phyloP scores from a whole-genome alignment of 257 asterid species.

The Cordia subcordata region DNA sequence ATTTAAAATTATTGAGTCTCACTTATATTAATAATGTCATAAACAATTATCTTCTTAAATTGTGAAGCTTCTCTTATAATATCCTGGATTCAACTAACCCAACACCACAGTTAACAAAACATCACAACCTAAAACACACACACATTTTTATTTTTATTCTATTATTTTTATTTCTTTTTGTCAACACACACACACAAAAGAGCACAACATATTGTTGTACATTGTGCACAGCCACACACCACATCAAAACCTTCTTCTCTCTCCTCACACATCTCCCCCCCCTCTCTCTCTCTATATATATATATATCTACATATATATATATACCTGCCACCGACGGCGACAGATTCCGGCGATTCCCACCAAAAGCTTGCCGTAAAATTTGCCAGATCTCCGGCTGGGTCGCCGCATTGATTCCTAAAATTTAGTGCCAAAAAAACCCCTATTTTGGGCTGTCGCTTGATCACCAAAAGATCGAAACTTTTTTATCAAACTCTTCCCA shows the following conservation, averaged over 20 bases:
- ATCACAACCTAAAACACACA: too few relatives aligned
- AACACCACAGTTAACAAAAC: not conserved
- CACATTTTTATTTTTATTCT: too few relatives aligned
- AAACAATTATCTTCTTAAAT: too few relatives aligned
- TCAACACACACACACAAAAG: too few relatives aligned
- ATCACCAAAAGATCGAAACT: slow-evolving; percentile 10
- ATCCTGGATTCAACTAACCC: not conserved
- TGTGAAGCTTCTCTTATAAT: not conserved
- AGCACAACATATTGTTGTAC: slow-evolving; percentile 4
- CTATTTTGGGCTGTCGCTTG: slow-evolving; percentile 2
- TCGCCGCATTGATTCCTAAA: slow-evolving; percentile 7
- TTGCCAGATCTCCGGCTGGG: slow-evolving; percentile 16
- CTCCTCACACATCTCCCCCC: slow-evolving; percentile 7
- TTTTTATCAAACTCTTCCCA: not conserved
- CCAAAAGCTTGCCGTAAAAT: slow-evolving; percentile 8
- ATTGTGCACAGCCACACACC: slow-evolving; percentile 28
- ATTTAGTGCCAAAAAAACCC: not conserved
- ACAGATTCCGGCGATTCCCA: slow-evolving; percentile 28
- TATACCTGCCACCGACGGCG: slow-evolving; percentile 17
- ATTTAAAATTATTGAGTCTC: too few relatives aligned
- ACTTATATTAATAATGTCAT: too few relatives aligned
- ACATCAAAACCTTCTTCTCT: slow-evolving; percentile 25
- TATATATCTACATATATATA: not conserved
- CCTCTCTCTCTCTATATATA: slow-evolving; percentile 5
- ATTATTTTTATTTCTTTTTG: too few relatives aligned